Conservation (phyloP, 2,329 filamentous ascomycete species). For the Neonectria magnoliae region DNA sequence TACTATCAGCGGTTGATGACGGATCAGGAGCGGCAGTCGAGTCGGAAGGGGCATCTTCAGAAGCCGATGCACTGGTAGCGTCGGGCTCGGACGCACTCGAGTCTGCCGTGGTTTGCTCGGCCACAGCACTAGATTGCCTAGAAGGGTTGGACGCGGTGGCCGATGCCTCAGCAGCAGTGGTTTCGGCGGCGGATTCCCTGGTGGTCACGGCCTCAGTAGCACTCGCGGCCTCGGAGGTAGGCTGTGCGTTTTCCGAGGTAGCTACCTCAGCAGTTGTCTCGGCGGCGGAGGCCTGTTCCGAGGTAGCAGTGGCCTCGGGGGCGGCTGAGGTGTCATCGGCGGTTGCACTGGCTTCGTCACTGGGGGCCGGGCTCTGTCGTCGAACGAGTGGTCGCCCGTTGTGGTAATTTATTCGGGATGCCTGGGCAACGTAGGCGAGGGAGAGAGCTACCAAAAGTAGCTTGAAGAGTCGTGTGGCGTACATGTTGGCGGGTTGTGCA, state of each 20-base stretch:
- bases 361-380: constrained; percentile 34
- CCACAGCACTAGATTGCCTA: constrained; percentile 19
- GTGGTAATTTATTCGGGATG: constrained; percentile 44
- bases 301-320: constrained; percentile 15
- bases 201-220: constrained; percentile 4
- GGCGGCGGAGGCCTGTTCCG: constrained; percentile 10
- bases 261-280: neutral
- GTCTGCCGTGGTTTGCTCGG: constrained; percentile 20
- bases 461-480: constrained; percentile 55
- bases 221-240: constrained; percentile 2
- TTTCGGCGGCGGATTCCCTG: constrained; percentile 5
- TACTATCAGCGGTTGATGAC: constrained; percentile 1
- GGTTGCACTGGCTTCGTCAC: constrained; percentile 23
- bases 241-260: neutral
- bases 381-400: constrained; percentile 32
- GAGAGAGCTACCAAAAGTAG: constrained; percentile 62
- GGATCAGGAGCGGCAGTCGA: constrained; percentile 27
- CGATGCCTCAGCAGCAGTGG: neutral
- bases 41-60: constrained; percentile 19
- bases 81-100: constrained; percentile 23
- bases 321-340: constrained; percentile 21
- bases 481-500: constrained; percentile 52
- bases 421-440: constrained; percentile 58
- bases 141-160: neutral
- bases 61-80: constrained; percentile 20